phyloP scores from a whole-genome alignment of 2,329 filamentous ascomycete species.

The Pseudopithomyces chartarum region DNA sequence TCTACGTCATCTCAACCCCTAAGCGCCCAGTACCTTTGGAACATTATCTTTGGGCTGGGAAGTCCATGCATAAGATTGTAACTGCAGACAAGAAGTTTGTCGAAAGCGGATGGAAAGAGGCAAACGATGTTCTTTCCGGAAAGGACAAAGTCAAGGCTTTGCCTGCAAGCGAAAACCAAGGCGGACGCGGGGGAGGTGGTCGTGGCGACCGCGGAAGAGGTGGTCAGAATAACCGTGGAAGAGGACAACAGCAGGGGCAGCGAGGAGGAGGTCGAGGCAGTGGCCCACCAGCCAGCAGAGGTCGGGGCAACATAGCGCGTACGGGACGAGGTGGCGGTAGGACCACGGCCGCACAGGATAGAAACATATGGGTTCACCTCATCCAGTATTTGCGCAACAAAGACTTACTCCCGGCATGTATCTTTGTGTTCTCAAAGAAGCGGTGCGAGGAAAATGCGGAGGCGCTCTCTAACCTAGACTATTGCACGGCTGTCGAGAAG shows the following conservation, averaged over 20 bases:
- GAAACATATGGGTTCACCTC: constrained; percentile 94
- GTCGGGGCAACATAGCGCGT: constrained; percentile 84
- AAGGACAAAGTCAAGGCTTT: constrained; percentile 74
- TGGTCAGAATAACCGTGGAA: constrained; percentile 59
- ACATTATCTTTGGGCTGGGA: constrained; percentile 94
- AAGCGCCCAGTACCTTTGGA: constrained; percentile 94
- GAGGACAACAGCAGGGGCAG: constrained; percentile 49
- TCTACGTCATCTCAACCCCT: constrained; percentile 96
- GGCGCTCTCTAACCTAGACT: constrained; percentile 92
- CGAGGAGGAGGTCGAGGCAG: constrained; percentile 56
- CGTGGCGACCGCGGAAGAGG: constrained; percentile 54
- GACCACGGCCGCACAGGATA: constrained; percentile 90
- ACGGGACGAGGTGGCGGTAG: constrained; percentile 84
- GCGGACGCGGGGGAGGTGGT: constrained; percentile 57
- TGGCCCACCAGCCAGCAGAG: constrained; percentile 60
- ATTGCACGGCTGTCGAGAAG: constrained; percentile 90
- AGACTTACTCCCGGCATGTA: constrained; percentile 86
- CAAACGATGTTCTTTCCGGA: constrained; percentile 79
- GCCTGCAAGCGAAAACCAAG: constrained; percentile 57
- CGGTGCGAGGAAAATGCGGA: constrained; percentile 97
- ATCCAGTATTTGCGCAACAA: constrained; percentile 90
- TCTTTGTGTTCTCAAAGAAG: constrained; percentile 99
- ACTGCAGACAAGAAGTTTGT: constrained; percentile 90
- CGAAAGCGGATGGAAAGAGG: constrained; percentile 93
- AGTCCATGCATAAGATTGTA: constrained; percentile 92